phyloP scores from a whole-genome alignment of 1,284 basidiomycete species.

The Rhodotorula sp. region DNA sequence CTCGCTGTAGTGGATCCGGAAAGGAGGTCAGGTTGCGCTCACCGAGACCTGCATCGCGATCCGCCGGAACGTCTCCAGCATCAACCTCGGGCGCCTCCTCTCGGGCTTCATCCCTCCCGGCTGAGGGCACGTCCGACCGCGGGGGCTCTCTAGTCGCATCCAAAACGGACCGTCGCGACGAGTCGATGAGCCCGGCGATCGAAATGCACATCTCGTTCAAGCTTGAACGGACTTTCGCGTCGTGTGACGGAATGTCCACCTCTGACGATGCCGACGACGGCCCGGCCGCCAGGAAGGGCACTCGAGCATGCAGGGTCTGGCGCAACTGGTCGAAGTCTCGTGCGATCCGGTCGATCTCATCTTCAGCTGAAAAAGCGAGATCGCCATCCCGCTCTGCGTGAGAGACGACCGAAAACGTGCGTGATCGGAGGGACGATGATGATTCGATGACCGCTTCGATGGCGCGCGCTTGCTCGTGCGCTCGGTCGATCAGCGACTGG shows the following conservation, averaged over 20 bases:
- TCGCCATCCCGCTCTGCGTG: background rate
- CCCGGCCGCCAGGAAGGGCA: constrained; percentile 1
- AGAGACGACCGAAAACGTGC: no score
- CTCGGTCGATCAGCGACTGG: background rate
- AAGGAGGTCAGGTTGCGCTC: no score
- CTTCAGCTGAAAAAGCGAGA: background rate
- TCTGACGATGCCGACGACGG: no score
- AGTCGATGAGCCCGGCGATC: background rate
- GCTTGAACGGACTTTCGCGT: constrained; percentile 8
- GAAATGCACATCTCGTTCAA: constrained; percentile 7
- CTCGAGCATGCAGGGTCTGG: background rate
- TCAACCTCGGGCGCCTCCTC: no score
- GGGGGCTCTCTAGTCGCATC: background rate
- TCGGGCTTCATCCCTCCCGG: no score
- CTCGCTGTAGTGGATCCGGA: no score
- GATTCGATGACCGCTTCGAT: background rate
- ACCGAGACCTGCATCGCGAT: no score
- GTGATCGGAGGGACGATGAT: no score
- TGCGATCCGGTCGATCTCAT: background rate
- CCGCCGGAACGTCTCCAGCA: no score
- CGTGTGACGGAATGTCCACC: constrained; percentile 13
- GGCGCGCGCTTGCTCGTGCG: background rate
- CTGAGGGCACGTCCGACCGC: no score
- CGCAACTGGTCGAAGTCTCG: background rate
- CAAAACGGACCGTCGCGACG: background rate